A percentile compares a stretch with the other conserved stretches of the same genome.
phyloP scores from a whole-genome alignment of 73 alveolate species.

The Effrenium voratum region DNA sequence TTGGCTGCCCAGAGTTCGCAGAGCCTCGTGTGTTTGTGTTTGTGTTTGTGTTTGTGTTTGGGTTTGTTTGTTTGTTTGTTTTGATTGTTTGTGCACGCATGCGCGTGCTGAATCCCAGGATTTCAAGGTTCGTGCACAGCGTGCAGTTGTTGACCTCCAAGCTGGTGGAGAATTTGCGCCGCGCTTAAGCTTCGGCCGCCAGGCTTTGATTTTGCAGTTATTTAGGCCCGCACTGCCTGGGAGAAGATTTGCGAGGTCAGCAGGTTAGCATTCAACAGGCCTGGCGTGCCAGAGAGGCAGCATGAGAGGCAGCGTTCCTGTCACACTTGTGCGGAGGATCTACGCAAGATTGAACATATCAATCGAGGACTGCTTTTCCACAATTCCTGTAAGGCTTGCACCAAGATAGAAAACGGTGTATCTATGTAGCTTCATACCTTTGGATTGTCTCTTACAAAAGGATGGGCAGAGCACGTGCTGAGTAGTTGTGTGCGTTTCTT shows the following conservation, averaged over 20 bases:
- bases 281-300: not conserved
- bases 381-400: too few species aligned
- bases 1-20: not conserved
- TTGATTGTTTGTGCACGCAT: too few species aligned
- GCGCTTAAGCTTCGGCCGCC: not conserved
- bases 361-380: conserved; percentile 95
- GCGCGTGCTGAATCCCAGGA: conserved; percentile 93
- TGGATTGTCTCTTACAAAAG: too few species aligned
- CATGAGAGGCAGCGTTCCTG: not conserved
- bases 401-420: too few species aligned
- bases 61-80: not conserved
- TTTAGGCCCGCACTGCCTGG: conserved; percentile 98
- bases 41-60: not conserved
- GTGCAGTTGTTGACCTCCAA: conserved; percentile 98
- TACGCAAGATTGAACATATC: conserved; percentile 97
- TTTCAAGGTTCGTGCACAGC: conserved; percentile 98
- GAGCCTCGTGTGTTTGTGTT: not conserved
- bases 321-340: conserved; percentile 91
- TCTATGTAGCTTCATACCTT: too few species aligned
- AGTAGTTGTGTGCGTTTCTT: too few species aligned
- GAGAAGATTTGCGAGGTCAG: conserved; percentile 98
- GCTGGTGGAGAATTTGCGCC: conserved; percentile 96
- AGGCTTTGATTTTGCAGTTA: not conserved
- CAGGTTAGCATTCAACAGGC: conserved; percentile 94
- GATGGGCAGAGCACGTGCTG: too few species aligned